Evolutionary conservation across 352 stramenopile genomes (phyloP), one percentile per base, ranked within the genome.

Genomic region (Globisporangium radiosum): DNA sequence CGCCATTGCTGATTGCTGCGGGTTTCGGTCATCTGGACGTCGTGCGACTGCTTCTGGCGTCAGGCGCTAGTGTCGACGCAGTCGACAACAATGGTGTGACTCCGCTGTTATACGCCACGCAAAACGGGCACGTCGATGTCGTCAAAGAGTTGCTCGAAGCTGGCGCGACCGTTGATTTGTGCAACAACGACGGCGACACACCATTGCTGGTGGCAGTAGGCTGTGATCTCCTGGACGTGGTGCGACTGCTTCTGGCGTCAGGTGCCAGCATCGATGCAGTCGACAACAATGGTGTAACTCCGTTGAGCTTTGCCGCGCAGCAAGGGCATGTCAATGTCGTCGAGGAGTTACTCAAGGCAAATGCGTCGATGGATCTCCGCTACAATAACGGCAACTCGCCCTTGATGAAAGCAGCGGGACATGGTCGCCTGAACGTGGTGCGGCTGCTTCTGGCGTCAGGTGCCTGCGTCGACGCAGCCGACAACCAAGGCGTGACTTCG

Each of bases 311-410:
- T 6, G 74, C 76, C 37, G 72, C 72, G 25, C 71, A 78, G 49
- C 71, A 73, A 10, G 73, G 74, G 9, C 70, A 84, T 57, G 67
- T 76, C 2, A 61, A 76, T 45, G 71, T 81, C 49, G 71, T 65
- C 17, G 64, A 72, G 54, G 36, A 76, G 44, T 61, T 87, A 57
- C 69, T 87, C 25, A 56, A 69, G 0, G 51, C 70, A 43, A 70
- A 70, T 40, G 76, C 76, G 9, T 66, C 76, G 53, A 36, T 85
- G 7, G 69, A 79, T 50, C 75, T 79, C 54, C 72, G 79, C 25
- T 58, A 78, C 36, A 54, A 58, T 1, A 38, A 65, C 8, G 40
- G 45, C 47, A 14, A 54, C 14, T 33, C 47, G 33, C 52, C 60
- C 6, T 44, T 49, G 55, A 50, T 42, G n/a, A 50, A n/a, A 25